phyloP scores from a whole-genome alignment of 441 rosid species.

The Francoa sonchifolia region DNA sequence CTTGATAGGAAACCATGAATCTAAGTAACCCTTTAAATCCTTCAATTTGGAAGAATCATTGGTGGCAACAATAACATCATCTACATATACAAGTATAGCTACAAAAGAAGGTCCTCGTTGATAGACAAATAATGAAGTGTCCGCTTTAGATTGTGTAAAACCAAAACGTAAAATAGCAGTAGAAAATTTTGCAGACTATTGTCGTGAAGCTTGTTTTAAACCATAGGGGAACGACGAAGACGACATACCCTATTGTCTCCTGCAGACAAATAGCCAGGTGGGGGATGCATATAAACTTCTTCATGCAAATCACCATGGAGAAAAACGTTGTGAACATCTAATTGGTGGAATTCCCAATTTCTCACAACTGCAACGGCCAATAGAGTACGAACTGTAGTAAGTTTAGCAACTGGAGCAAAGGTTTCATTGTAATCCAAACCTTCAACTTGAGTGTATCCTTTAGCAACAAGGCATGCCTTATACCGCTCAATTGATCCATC shows the following conservation, averaged over 20 bases:
- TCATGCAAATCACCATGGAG: slow-evolving; percentile 10
- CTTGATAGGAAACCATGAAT: not conserved
- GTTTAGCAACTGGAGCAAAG: not conserved
- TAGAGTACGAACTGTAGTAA: not conserved
- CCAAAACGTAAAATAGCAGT: not conserved
- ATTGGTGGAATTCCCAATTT: slow-evolving; percentile 3
- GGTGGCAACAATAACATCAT: slow-evolving; percentile 9
- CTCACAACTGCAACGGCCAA: not conserved
- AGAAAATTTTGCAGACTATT: slow-evolving; percentile 7
- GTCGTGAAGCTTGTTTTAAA: not conserved
- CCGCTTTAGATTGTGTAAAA: not conserved
- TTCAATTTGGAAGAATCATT: not conserved
- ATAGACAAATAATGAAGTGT: not conserved
- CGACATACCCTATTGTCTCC: not conserved
- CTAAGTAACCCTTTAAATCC: not conserved
- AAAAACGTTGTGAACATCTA: slow-evolving; percentile 7
- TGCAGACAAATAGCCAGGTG: not conserved
- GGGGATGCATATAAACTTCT: slow-evolving; percentile 7
- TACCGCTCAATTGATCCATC: not conserved
- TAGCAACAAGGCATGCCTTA: not conserved
- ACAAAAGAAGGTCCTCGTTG: not conserved
- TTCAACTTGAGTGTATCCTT: not conserved
- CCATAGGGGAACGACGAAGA: slow-evolving; percentile 7
- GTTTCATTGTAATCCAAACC: not conserved
- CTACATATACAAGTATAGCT: slow-evolving; percentile 2